Conservation (phyloP, 257 asterid species). For the Prunella vulgaris region DNA sequence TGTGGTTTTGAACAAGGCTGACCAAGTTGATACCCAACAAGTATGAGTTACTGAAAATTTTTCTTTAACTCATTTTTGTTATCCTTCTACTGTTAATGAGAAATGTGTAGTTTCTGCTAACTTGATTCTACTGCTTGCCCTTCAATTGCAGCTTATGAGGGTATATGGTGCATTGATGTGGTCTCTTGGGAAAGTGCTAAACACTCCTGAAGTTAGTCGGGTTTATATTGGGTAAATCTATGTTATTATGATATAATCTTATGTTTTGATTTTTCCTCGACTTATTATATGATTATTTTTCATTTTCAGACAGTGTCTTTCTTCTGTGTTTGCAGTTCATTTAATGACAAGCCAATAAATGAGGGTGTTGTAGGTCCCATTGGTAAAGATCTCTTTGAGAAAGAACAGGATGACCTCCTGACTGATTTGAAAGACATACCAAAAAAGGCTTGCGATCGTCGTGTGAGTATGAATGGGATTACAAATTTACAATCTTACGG, state of each 20-base stretch:
- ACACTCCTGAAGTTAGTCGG: slow-evolving; percentile 74
- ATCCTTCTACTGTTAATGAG: slow-evolving; percentile 92
- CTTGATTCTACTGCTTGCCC: background rate
- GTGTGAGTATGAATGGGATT: slow-evolving; percentile 39
- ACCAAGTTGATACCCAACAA: slow-evolving; percentile 58
- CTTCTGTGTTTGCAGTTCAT: slow-evolving; percentile 40
- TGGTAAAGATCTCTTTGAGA: slow-evolving; percentile 67
- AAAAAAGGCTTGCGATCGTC: slow-evolving; percentile 76
- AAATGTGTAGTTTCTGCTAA: slow-evolving; percentile 62
- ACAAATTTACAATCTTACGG: background rate
- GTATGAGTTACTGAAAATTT: slow-evolving; percentile 18
- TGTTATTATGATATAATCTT: too few species aligned
- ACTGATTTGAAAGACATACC: slow-evolving; percentile 68
- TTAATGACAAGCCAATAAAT: slow-evolving; percentile 65
- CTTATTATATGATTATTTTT: slow-evolving; percentile 89
- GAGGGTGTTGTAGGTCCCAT: slow-evolving; percentile 54
- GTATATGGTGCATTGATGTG: slow-evolving; percentile 87
- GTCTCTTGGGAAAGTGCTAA: slow-evolving; percentile 82
- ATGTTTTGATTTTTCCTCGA: too few species aligned
- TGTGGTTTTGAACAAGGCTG: slow-evolving; percentile 63
- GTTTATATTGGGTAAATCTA: slow-evolving; percentile 89
- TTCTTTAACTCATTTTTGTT: slow-evolving; percentile 98
- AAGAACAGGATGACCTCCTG: slow-evolving; percentile 72
- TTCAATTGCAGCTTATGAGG: slow-evolving; percentile 63
- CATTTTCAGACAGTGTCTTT: slow-evolving; percentile 60